Conservation (phyloP, 2,329 filamentous ascomycete species). For the Apiospora pterosperma region DNA sequence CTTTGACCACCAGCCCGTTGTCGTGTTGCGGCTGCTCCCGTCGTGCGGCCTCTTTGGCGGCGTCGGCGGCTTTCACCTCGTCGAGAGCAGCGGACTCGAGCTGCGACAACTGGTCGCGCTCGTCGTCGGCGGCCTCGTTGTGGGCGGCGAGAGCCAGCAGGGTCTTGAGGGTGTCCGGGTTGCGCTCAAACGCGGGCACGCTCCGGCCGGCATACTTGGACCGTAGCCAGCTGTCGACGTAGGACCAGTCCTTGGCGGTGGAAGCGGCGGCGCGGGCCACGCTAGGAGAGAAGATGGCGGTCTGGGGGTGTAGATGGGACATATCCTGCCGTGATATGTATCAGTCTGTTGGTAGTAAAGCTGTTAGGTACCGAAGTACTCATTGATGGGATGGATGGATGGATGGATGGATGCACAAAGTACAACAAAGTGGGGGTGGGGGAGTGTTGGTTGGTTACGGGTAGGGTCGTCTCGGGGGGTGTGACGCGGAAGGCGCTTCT, state of each 20-base stretch:
- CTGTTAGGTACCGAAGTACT: no score
- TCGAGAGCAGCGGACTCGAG: conserved; percentile 59
- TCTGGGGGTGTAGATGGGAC: conserved; percentile 33
- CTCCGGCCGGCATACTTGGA: conserved; percentile 60
- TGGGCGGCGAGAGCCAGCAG: conserved; percentile 70
- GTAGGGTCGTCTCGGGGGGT: no score
- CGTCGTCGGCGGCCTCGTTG: conserved; percentile 77
- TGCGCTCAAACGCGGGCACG: conserved; percentile 78
- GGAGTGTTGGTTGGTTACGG: no score
- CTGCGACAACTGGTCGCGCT: conserved; percentile 53
- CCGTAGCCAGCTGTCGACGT: conserved; percentile 78
- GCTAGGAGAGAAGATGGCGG: conserved; percentile 65
- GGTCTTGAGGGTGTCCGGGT: conserved; percentile 74
- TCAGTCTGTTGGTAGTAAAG: no score
- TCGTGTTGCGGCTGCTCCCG: not conserved
- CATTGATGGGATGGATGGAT: conserved; percentile 23
- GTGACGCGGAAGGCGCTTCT: not conserved
- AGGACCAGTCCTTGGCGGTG: conserved; percentile 86
- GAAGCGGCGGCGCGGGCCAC: conserved; percentile 72
- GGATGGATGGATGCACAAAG: not conserved
- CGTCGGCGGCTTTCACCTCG: conserved; percentile 37
- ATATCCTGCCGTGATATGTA: conserved; percentile 22
- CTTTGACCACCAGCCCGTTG: not conserved
- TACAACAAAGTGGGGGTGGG: conserved; percentile 6
- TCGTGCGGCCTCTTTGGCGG: conserved; percentile 30